Evolutionary conservation across 2,329 filamentous ascomycete species (phyloP).

Genomic region (Aspergillus vadensis): DNA sequence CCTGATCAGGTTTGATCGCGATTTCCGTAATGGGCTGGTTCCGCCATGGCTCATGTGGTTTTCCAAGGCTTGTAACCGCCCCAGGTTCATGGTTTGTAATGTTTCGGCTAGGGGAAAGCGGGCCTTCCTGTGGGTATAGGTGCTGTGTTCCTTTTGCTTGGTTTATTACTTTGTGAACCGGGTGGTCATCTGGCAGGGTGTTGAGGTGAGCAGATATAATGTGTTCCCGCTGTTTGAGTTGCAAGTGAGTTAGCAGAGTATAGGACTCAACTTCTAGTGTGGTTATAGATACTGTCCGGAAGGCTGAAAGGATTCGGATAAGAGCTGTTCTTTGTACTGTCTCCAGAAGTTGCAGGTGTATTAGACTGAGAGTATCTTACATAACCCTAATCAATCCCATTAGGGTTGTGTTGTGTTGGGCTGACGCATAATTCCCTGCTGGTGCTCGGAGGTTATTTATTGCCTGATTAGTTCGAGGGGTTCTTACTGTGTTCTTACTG

Average conservation of each 20-base stretch:
- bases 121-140: not conserved
- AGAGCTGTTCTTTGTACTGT: slow-evolving; percentile 23
- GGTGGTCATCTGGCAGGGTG: slow-evolving; percentile 20
- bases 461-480: no score
- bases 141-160: slow-evolving; percentile 17
- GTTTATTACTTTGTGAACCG: not conserved
- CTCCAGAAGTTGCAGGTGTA: slow-evolving; percentile 17
- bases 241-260: slow-evolving; percentile 18
- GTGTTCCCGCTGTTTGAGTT: not conserved
- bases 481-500: no score
- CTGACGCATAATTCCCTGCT: no score
- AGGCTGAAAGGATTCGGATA: slow-evolving; percentile 24
- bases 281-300: slow-evolving; percentile 20
- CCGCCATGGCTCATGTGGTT: no score
- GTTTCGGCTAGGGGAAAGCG: slow-evolving; percentile 26
- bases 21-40: no score
- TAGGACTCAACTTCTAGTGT: slow-evolving; percentile 23
- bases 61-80: slow-evolving; percentile 24
- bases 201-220: not conserved
- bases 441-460: no score
- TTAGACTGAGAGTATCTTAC: no score
- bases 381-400: no score
- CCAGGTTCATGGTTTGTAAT: slow-evolving; percentile 21
- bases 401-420: no score
- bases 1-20: no score